Evolutionary conservation across 202 grass and related monocot genomes (phyloP), one percentile per base, ranked within the genome.

Genomic region (Alloteropsis angusta): DNA sequence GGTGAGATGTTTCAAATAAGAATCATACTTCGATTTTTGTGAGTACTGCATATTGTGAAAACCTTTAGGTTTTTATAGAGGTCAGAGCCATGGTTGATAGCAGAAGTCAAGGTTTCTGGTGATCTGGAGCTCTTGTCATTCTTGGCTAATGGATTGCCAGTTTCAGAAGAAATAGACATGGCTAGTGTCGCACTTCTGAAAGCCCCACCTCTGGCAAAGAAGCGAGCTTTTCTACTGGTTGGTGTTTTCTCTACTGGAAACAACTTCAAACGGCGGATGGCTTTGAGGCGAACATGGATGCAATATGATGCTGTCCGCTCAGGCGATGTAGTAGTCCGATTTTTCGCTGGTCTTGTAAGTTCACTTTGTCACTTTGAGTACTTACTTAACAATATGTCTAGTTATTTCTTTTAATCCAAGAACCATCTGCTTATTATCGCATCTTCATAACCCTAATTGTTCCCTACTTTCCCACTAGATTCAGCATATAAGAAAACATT

Each of bases 271-370:
- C 90, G 86, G 9, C 79, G 93, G 38, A 97, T 91, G 90, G 90
- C 90, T 43, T 71, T 97, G 67, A 91, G 93, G 70, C 77, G 88
- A 81, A 91, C 93, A 48, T 93, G 90, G 93, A 89, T 97, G 93
- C 93, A 93, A 64, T 97, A 93, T 72, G 90, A 93, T 45, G 82
- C 84, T 82, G 88, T 97, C 68, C 86, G 93, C 42, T 91, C 84
- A n/a, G 93, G 93, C n/a, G 56, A 85, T 74, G 90, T 97, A 52
- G 81, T 69, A 37, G 93, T 97, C 42, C 78, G 86, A 6, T 97
- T 97, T 91, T 89, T 97, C 56, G 70, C 88, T 77, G 93, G 93
- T 76, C 86, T 97, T 91, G 93, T 97, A 93, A 91, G 93, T 87
- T 47, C 67, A 59, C 68, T 86, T 35, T 68, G 53, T 61, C 13